phyloP scores from a whole-genome alignment of 1,284 basidiomycete species.

The Austroboletus novae-zelandiae region DNA sequence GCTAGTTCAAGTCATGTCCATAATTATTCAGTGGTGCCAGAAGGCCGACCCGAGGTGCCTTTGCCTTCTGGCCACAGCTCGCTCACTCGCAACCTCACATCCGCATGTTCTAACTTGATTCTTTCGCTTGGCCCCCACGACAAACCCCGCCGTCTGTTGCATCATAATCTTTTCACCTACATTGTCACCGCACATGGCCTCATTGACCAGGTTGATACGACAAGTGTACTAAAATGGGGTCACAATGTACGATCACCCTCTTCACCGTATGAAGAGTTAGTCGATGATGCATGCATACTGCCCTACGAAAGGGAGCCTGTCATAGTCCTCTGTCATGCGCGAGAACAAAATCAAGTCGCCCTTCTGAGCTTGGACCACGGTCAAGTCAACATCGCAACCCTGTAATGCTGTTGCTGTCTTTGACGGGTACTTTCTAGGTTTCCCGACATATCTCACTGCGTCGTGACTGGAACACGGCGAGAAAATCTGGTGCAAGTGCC shows the following conservation, averaged over 20 bases:
- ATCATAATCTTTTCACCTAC: slow-evolving; percentile 9
- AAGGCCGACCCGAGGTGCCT: neutral
- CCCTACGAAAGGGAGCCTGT: slow-evolving; percentile 23
- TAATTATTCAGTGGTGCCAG: neutral
- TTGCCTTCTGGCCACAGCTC: slow-evolving; percentile 3
- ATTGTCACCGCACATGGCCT: slow-evolving; percentile 39
- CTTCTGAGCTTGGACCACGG: slow-evolving; percentile 16
- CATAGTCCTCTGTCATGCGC: slow-evolving; percentile 39
- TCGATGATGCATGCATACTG: slow-evolving; percentile 47
- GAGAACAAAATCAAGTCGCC: slow-evolving; percentile 37
- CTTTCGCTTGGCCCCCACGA: slow-evolving; percentile 35
- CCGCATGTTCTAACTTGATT: slow-evolving; percentile 13
- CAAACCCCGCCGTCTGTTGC: slow-evolving; percentile 42
- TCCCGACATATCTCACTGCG: slow-evolving; percentile 16
- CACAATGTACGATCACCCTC: slow-evolving; percentile 18
- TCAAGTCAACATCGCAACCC: slow-evolving; percentile 21
- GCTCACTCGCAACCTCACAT: slow-evolving; percentile 3
- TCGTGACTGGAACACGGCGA: slow-evolving; percentile 32
- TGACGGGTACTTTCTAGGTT: slow-evolving; percentile 14
- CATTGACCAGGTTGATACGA: slow-evolving; percentile 31
- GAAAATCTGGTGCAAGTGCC: slow-evolving; percentile 42
- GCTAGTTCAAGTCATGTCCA: neutral
- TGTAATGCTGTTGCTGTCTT: neutral
- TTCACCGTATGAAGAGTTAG: slow-evolving; percentile 22
- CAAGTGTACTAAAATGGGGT: slow-evolving; percentile 12